Percentiles rank a stretch among this genome's conserved stretches.
Evolutionary conservation across 345 rosid species (phyloP).

Genomic region (Salix viminalis): DNA sequence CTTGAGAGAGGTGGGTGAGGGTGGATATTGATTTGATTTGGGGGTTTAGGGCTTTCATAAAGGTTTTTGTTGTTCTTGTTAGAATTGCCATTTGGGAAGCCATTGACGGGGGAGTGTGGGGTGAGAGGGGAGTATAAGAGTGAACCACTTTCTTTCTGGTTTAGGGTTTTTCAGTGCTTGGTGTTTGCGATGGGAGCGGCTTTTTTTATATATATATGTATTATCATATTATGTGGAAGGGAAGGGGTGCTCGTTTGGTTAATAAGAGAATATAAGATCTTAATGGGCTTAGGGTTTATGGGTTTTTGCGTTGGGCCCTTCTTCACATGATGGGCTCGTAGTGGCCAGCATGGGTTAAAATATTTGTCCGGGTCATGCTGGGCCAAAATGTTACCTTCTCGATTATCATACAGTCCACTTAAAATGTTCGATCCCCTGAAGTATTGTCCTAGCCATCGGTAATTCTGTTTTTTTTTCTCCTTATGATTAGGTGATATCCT

Average conservation of each 20-base stretch:
- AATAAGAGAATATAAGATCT: not conserved
- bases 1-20: slow-evolving; percentile 58
- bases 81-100: slow-evolving; percentile 52
- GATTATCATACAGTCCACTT: too few relatives aligned
- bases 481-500: too few relatives aligned
- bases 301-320: not conserved
- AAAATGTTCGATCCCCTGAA: too few relatives aligned
- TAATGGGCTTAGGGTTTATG: not conserved
- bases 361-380: too few relatives aligned
- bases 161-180: slow-evolving; percentile 3
- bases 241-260: not conserved
- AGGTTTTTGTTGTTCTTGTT: slow-evolving; percentile 32
- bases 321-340: too few relatives aligned
- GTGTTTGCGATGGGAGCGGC: not conserved
- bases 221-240: slow-evolving; percentile 1
- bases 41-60: slow-evolving; percentile 38
- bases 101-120: slow-evolving; percentile 32
- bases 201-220: not conserved
- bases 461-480: too few relatives aligned
- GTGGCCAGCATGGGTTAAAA: too few relatives aligned
- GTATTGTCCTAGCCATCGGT: too few relatives aligned
- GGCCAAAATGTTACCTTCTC: too few relatives aligned
- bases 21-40: slow-evolving; percentile 50
- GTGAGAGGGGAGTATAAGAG: not conserved
- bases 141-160: not conserved